Evolutionary conservation across 805 yeast genomes (phyloP).

Genomic region (Saccharomycopsis sp.): DNA sequence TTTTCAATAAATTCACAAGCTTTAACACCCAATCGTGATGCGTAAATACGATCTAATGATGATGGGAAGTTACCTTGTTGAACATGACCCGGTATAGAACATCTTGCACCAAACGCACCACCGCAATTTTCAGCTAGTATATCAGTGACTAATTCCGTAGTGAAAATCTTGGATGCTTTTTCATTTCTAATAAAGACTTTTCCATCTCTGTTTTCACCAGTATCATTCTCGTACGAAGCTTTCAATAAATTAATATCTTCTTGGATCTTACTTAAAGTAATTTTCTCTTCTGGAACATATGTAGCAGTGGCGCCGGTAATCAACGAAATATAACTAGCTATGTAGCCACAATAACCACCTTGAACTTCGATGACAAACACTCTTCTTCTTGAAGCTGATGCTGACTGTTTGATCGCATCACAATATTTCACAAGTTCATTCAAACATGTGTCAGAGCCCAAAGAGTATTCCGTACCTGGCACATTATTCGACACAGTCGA

Average conservation of each 20-base stretch:
- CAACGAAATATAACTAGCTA: constrained; percentile 62
- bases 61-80: constrained; percentile 97
- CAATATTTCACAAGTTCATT: constrained; percentile 65
- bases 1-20: constrained; percentile 85
- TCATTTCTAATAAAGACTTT: constrained; percentile 62
- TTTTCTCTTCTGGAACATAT: constrained; percentile 69
- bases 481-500: constrained; percentile 77
- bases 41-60: constrained; percentile 86
- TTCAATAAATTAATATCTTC: constrained; percentile 58
- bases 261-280: constrained; percentile 51
- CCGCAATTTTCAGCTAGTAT: constrained; percentile 74
- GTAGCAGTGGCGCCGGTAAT: constrained; percentile 70
- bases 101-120: constrained; percentile 79
- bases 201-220: constrained; percentile 64
- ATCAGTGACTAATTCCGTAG: constrained; percentile 75
- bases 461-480: constrained; percentile 74
- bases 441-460: constrained; percentile 71
- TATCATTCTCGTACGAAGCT: constrained; percentile 50
- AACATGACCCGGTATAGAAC: constrained; percentile 96
- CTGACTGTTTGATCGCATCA: constrained; percentile 74
- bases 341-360: constrained; percentile 79
- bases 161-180: constrained; percentile 58
- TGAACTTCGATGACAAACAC: constrained; percentile 78
- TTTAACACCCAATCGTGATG: constrained; percentile 83
- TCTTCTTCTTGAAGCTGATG: constrained; percentile 71